Evolutionary conservation across 139 green algal genomes (phyloP), one percentile per base, ranked within the genome.

Genomic region (Parachlorella kessleri): DNA sequence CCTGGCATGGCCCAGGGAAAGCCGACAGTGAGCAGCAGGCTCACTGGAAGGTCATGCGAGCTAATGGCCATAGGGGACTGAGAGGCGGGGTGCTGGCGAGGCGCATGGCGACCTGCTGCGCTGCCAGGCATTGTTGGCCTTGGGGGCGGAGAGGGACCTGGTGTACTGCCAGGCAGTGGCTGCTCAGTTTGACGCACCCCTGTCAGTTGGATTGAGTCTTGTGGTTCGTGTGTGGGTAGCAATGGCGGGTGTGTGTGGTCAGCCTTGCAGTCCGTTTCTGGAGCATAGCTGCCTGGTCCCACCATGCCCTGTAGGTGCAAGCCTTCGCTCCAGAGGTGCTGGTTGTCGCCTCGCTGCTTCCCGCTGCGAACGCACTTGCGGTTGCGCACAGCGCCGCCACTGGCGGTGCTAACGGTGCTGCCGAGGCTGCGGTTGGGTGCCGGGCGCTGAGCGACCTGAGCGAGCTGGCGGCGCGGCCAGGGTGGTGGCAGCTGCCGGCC

Each of bases 401-500:
- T n/a, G n/a, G n/a, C n/a, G n/a, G n/a, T n/a, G n/a, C n/a, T n/a
- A n/a, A n/a, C n/a, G n/a, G n/a, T 59, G 48, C 48, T 14, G 48
- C 48, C 48, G 14, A 18, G 48, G 48, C 48, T 14, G 48, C 14
- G 48, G 48, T 59, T 14, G 48, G 48, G 14, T 59, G 14, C 48
- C 48, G 48, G 14, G 48, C 79, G 18, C 77, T 87, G 65, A 73
- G 39, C 55, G 73, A 86, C 33, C 73, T 95, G 54, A 55, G 33
- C 63, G 77, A 94, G 65, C 80, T 97, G 68, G 95, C 94, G 3
- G 70, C 37, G 18, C 83, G 91, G 78, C 90, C 92, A 0, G 94
- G 95, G 40, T 98, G 94, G 89, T 98, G 95, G 95, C 76, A 74
- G 8, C 76, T 98, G 74, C 94, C 95, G 23, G 95, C 94, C 2